phyloP scores from a whole-genome alignment of 176 grass and related monocot species.

The Musa acuminata region DNA sequence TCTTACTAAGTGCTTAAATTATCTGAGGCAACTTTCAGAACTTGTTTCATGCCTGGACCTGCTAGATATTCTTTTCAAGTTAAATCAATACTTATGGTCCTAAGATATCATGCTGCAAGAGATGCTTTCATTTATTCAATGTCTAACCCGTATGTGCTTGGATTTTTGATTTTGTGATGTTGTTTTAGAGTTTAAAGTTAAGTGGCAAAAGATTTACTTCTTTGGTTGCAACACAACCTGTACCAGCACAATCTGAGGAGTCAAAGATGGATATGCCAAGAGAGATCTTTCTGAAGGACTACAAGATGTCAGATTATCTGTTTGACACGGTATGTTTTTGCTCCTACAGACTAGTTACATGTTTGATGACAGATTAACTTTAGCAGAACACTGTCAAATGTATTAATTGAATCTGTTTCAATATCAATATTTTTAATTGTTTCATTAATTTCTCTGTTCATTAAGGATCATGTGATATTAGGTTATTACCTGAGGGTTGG shows the following conservation, averaged over 20 bases:
- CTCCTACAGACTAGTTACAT: not conserved
- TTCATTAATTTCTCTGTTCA: not conserved
- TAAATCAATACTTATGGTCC: not conserved
- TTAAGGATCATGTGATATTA: not conserved
- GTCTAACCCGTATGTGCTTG: not conserved
- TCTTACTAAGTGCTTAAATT: not conserved
- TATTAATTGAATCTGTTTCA: not conserved
- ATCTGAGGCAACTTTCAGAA: not conserved
- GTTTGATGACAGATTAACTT: not conserved
- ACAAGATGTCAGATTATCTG: constrained; percentile 70
- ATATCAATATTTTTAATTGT: not conserved
- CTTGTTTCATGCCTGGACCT: not conserved
- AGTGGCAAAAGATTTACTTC: constrained; percentile 48
- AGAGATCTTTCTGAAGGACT: constrained; percentile 98
- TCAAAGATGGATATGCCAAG: constrained; percentile 64
- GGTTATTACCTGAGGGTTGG: not conserved
- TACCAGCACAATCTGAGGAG: constrained; percentile 49
- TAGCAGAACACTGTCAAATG: not conserved
- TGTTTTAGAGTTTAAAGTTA: constrained; percentile 47
- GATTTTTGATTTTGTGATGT: constrained; percentile 8
- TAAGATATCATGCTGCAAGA: not conserved
- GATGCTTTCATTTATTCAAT: not conserved
- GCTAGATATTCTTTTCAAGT: not conserved
- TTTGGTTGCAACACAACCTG: constrained; percentile 72
- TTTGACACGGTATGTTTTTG: constrained; percentile 60